Percentiles rank a stretch among this genome's conserved stretches.
phyloP scores from a whole-genome alignment of 192 early-diverging fungal species.

The Mortierella claussenii region DNA sequence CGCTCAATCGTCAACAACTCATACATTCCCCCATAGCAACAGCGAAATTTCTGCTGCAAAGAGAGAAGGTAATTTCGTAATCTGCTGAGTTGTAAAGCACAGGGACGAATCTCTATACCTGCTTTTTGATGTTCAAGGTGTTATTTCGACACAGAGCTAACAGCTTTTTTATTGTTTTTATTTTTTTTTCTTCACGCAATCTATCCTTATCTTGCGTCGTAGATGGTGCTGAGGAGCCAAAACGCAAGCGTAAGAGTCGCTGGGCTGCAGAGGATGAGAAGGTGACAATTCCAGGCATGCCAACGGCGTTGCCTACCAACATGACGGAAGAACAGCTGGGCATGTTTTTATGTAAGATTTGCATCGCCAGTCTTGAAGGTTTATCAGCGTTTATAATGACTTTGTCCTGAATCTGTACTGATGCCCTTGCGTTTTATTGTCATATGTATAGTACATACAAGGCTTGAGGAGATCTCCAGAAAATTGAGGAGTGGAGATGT shows the following conservation, averaged over 20 bases:
- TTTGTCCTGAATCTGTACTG: too few relatives aligned
- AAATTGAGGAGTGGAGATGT: conserved; percentile 85
- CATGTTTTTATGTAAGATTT: conserved; percentile 70
- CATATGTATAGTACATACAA: conserved; percentile 83
- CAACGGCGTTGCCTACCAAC: conserved; percentile 80
- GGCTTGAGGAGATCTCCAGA: conserved; percentile 92
- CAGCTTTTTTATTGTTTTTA: not conserved
- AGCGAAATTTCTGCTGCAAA: not conserved
- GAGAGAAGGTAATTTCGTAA: conserved; percentile 23
- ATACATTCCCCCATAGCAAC: conserved; percentile 12
- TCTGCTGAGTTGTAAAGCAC: not conserved
- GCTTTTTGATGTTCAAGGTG: too few relatives aligned
- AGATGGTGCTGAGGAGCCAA: conserved; percentile 61
- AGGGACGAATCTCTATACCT: not conserved
- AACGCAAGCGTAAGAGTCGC: conserved; percentile 81
- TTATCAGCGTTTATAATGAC: too few relatives aligned
- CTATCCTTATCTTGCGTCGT: not conserved
- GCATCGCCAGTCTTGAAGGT: not conserved
- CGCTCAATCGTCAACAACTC: not conserved
- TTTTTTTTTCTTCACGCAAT: not conserved
- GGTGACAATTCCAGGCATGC: conserved; percentile 78
- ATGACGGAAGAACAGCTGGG: conserved; percentile 87
- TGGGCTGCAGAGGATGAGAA: conserved; percentile 87
- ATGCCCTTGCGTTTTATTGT: too few relatives aligned
- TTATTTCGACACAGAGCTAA: too few relatives aligned